phyloP scores from a whole-genome alignment of 78 protist genomes.

The Carpediemonas membranifera region DNA sequence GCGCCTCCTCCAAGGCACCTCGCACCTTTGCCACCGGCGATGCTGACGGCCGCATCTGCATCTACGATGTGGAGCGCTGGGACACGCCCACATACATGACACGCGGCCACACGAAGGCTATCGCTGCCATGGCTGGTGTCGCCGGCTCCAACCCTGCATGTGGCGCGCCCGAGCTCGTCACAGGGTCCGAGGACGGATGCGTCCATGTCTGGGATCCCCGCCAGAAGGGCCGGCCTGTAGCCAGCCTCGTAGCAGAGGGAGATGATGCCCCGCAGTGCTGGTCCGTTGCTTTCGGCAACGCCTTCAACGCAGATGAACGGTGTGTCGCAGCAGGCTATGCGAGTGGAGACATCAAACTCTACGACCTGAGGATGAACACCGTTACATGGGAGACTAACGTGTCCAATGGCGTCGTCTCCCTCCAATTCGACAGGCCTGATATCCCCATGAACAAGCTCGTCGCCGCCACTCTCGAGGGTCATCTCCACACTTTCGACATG shows the following conservation, averaged over 20 bases:
- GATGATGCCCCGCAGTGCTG: constrained; percentile 46
- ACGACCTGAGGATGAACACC: constrained; percentile 31
- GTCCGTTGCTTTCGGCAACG: constrained; percentile 52
- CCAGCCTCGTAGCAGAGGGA: constrained; percentile 14
- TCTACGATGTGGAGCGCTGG: too few species aligned
- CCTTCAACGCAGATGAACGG: constrained; percentile 24
- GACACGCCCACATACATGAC: too few species aligned
- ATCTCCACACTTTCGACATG: constrained; percentile 23
- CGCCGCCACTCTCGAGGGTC: constrained; percentile 31
- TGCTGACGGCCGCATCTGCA: constrained; percentile 26
- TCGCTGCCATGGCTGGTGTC: constrained; percentile 52
- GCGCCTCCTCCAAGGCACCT: constrained; percentile 9
- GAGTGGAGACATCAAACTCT: constrained; percentile 63
- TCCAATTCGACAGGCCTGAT: constrained; percentile 50
- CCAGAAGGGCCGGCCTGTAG: constrained; percentile 32
- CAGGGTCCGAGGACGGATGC: constrained; percentile 39
- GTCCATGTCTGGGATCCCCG: constrained; percentile 53
- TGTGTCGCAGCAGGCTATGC: constrained; percentile 48
- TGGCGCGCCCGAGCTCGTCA: constrained; percentile 64
- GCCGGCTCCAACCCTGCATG: constrained; percentile 31
- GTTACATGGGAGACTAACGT: constrained; percentile 45
- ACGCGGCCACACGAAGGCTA: constrained; percentile 21
- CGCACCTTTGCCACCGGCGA: constrained; percentile 50
- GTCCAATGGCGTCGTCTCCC: constrained; percentile 36
- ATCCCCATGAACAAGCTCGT: constrained; percentile 54